Evolutionary conservation across 2,329 filamentous ascomycete genomes (phyloP).

Genomic region (Hirsutella minnesotensis): DNA sequence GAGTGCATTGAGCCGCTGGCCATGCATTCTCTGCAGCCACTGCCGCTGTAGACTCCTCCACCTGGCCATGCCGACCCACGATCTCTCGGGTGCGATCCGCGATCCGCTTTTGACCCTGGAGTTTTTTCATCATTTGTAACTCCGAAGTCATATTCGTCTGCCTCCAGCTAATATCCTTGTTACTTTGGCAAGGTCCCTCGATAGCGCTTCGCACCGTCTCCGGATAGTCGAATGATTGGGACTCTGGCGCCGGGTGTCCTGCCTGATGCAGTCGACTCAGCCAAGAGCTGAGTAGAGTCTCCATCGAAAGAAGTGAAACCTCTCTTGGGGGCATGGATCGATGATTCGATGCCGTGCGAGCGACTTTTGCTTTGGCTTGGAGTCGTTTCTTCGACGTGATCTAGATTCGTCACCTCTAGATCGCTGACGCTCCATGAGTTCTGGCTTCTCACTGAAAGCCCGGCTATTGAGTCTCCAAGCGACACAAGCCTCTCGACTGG

Average conservation of each 20-base stretch:
- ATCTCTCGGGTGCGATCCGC: neutral
- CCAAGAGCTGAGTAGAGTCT: no score
- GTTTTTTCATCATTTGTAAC: slow-evolving; percentile 13
- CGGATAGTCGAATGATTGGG: slow-evolving; percentile 15
- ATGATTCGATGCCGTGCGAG: no score
- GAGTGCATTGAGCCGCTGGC: slow-evolving; percentile 20
- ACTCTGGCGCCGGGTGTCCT: no score
- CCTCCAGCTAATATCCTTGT: slow-evolving; percentile 13
- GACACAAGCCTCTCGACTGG: no score
- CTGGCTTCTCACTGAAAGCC: no score
- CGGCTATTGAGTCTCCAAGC: no score
- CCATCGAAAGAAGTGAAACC: no score
- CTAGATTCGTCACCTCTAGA: neutral
- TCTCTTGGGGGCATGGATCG: no score
- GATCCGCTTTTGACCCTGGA: slow-evolving; percentile 10
- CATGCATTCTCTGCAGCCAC: slow-evolving; percentile 7
- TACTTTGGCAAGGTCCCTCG: slow-evolving; percentile 3
- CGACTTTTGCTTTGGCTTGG: no score
- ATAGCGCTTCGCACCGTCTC: slow-evolving; percentile 11
- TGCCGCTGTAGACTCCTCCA: neutral
- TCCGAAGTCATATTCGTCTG: slow-evolving; percentile 16
- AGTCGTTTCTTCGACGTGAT: no score
- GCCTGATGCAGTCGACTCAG: no score
- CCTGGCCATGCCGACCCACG: neutral
- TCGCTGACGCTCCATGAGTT: neutral